Percentiles rank a stretch among this genome's conserved stretches.
These are phyloP conservation scores for Marchantia paleacea DNA, from an alignment of 225 moss, liverwort and hornwort genomes.

Conservation along the genomic window DNA sequence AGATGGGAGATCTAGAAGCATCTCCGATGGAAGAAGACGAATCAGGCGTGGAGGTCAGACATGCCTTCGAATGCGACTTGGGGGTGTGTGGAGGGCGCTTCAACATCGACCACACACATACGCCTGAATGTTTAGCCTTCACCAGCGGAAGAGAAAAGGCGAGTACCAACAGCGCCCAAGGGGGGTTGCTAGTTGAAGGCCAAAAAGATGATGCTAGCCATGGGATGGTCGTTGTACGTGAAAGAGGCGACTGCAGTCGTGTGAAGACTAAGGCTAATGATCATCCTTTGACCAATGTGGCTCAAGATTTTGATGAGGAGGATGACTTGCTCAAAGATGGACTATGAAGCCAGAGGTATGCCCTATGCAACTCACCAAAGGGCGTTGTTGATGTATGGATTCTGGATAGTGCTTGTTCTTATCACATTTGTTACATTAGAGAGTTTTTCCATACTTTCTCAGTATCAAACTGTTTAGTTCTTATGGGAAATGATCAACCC, in stretches of 20 bases:
- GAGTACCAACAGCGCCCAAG: slow-evolving; percentile 24
- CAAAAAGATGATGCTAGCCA: background rate
- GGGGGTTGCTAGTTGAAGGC: slow-evolving; percentile 8
- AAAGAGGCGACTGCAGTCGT: slow-evolving; percentile 36
- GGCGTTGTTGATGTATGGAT: too few relatives aligned
- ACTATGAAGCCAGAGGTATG: too few relatives aligned
- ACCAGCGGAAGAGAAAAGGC: slow-evolving; percentile 60
- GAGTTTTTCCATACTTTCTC: too few relatives aligned
- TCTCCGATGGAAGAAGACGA: slow-evolving; percentile 78
- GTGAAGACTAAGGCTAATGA: too few relatives aligned
- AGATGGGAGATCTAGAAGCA: slow-evolving; percentile 62
- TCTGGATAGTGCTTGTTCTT: too few relatives aligned
- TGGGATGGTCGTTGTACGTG: slow-evolving; percentile 5
- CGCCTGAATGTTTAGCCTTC: slow-evolving; percentile 60
- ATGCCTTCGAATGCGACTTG: slow-evolving; percentile 76
- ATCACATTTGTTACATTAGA: too few relatives aligned
- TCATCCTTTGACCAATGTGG: too few relatives aligned
- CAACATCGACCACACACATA: slow-evolving; percentile 60
- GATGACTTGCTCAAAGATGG: too few relatives aligned
- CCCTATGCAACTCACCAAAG: too few relatives aligned
- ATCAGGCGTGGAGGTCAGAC: slow-evolving; percentile 49
- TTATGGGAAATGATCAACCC: too few relatives aligned
- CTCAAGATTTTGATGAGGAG: too few relatives aligned
- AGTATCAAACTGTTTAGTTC: too few relatives aligned
- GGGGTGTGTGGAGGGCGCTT: slow-evolving; percentile 72